phyloP scores from a whole-genome alignment of 345 rosid genomes.

The Ceriops zippeliana region DNA sequence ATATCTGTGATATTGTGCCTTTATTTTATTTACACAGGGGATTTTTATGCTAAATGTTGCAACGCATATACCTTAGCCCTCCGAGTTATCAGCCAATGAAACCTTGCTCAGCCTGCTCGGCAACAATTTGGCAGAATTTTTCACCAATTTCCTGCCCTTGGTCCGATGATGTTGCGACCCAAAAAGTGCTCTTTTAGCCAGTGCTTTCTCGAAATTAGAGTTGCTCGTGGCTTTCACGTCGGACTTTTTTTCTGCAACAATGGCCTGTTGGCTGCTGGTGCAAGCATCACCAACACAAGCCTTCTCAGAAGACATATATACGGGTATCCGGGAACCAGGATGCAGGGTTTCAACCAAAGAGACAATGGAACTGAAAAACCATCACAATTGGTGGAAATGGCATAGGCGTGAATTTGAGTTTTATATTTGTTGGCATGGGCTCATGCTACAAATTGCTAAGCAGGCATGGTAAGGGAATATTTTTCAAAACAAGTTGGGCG shows the following conservation, averaged over 20 bases:
- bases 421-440: neutral
- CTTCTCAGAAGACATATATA: conserved; percentile 35
- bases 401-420: neutral
- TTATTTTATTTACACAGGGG: neutral
- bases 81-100: conserved; percentile 40
- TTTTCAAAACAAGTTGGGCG: conserved; percentile 10
- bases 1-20: too few species aligned
- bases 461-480: conserved; percentile 11
- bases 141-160: conserved; percentile 24
- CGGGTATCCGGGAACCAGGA: neutral
- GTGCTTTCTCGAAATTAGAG: conserved; percentile 35
- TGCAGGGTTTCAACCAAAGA: neutral
- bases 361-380: neutral
- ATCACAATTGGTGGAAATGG: conserved; percentile 9
- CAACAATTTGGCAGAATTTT: conserved; percentile 19
- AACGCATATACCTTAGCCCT: conserved; percentile 7
- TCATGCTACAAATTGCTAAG: neutral
- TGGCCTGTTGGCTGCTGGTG: conserved; percentile 18
- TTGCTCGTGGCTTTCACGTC: conserved; percentile 12
- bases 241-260: conserved; percentile 12
- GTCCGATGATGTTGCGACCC: conserved; percentile 28
- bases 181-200: conserved; percentile 42
- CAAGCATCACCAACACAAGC: conserved; percentile 12
- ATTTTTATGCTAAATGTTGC: conserved; percentile 1
- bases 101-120: conserved; percentile 56